Evolutionary conservation across 768 basidiomycete genomes (phyloP).

Genomic region (Lactarius pseudohatsudake): DNA sequence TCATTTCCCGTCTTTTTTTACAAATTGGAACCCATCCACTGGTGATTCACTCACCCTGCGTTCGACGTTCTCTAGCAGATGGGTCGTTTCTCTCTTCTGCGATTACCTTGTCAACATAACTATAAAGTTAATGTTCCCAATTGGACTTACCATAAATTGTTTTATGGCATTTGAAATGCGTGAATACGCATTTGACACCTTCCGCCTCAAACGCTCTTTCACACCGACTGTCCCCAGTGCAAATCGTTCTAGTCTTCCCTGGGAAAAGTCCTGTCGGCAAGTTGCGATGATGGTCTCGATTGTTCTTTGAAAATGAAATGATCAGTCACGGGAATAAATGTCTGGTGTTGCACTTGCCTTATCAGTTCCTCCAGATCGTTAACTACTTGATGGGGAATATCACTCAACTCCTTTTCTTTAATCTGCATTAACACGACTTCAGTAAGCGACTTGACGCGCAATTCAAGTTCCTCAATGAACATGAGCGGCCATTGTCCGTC

Average conservation of each 20-base stretch:
- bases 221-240: fast-evolving
- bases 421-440: not conserved
- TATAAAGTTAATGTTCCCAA: too few relatives aligned
- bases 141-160: too few relatives aligned
- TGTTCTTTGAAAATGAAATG: not conserved
- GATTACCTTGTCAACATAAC: too few relatives aligned
- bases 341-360: not conserved
- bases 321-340: not conserved
- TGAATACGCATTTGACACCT: too few relatives aligned
- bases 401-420: not conserved
- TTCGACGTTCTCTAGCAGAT: too few relatives aligned
- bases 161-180: too few relatives aligned
- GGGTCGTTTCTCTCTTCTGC: too few relatives aligned
- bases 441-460: not conserved
- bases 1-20: too few relatives aligned
- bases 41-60: too few relatives aligned
- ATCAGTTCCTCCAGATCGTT: not conserved
- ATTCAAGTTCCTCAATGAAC: not conserved
- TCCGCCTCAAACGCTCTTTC: fast-evolving
- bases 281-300: not conserved
- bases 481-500: too few relatives aligned
- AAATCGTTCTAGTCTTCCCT: not conserved
- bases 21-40: too few relatives aligned
- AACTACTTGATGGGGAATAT: not conserved
- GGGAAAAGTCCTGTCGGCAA: not conserved